phyloP scores from a whole-genome alignment of 345 rosid genomes.

The Rubroshorea leprosula region DNA sequence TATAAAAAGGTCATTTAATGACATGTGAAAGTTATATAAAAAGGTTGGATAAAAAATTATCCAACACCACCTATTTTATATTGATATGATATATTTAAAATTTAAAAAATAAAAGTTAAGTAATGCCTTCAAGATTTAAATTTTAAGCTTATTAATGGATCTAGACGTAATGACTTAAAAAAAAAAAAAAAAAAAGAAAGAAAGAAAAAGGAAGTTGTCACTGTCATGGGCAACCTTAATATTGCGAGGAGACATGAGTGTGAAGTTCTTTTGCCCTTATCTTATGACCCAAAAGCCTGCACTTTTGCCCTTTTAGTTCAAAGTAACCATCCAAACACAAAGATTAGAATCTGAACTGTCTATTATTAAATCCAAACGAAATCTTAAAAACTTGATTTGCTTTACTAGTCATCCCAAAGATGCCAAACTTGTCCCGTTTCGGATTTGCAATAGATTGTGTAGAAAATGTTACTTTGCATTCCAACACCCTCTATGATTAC shows the following conservation, averaged over 20 bases:
- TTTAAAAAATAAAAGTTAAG: too few relatives aligned
- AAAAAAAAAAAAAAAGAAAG: too few relatives aligned
- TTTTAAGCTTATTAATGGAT: too few relatives aligned
- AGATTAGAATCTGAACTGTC: not conserved
- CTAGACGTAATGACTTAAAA: too few relatives aligned
- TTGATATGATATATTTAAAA: too few relatives aligned
- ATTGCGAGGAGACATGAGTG: not conserved
- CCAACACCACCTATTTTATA: too few relatives aligned
- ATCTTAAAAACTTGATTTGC: constrained; percentile 15
- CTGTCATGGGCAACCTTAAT: too few relatives aligned
- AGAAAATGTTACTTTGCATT: constrained; percentile 14
- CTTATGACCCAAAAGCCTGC: not conserved
- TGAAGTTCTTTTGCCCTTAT: constrained; percentile 3
- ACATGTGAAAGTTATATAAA: too few relatives aligned
- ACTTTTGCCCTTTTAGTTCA: not conserved
- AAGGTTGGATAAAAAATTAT: too few relatives aligned
- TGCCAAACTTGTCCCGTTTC: constrained; percentile 6
- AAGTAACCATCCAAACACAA: constrained; percentile 9
- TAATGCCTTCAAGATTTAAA: too few relatives aligned
- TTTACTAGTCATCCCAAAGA: not conserved
- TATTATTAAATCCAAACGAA: constrained; percentile 16
- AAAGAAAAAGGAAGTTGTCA: too few relatives aligned
- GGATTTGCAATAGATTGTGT: not conserved
- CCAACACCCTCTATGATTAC: not conserved
- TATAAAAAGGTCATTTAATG: too few relatives aligned